Base-by-base conservation (phyloP, 2,329 filamentous ascomycete genomes). In the Pseudocercospora fijiensis region DNA sequence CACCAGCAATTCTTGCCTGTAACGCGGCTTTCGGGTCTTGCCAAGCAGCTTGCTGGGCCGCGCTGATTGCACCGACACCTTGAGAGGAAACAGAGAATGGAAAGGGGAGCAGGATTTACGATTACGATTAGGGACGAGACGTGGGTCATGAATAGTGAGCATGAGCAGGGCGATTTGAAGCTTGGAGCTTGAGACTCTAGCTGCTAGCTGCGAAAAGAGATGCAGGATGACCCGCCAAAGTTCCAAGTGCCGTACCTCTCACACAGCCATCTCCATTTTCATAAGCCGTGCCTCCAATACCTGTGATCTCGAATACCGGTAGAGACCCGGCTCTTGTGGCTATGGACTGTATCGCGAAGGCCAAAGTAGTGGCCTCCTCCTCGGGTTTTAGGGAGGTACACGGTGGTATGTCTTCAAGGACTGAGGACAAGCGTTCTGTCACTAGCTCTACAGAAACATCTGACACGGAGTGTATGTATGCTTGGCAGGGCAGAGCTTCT, bases 291-390 rank as follows among this genome's bases (percentile, higher is more conserved):
- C 37, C 37, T 41, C 37, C 37, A n/a, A 41, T n/a, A n/a, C 13
- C 13, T 18, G 37, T 41, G 16, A 41, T n/a, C 4, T 41, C 37
- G 7, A 41, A 18, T n/a, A 41, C n/a, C n/a, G 82, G 79, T 61
- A 86, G 79, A 62, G 84, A 84, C 62, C 84, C 85, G 18, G 85
- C 83, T 57, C 83, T 84, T 3, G 83, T 85, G 9, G 85, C 37
- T 18, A 41, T 41, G 2, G 37, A 41, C 37, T 41, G 37, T 18
- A 41, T 41, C 37, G 16, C 37, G 37, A n/a, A n/a, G 37, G 16
- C 37, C 37, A 18, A 41, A 41, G 6, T 41, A 41, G 37, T 41
- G 37, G 37, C 37, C 37, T 16, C 37, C 37, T 8, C 37, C 37
- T 1, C n/a, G 37, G 37, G 18, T n/a, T 41, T 41, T 41, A n/a